A percentile compares a stretch with the other conserved stretches of the same genome.
Conservation (phyloP, 805 yeast genomes). For the Metschnikowia koreensis region DNA sequence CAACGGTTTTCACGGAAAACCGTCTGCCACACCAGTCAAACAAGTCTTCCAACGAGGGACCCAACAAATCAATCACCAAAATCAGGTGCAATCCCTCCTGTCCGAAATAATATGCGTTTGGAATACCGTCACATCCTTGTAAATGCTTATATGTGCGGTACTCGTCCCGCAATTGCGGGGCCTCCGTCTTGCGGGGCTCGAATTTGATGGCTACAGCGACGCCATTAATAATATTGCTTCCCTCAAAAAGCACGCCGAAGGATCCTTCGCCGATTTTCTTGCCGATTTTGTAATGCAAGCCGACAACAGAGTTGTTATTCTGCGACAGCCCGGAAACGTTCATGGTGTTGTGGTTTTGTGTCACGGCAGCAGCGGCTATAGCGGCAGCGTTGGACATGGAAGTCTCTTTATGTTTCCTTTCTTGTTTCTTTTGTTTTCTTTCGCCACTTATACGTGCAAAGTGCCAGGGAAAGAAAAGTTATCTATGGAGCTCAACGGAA, state of each 20-base stretch:
- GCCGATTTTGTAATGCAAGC: constrained; percentile 73
- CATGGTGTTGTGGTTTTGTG: constrained; percentile 20
- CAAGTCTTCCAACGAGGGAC: constrained; percentile 79
- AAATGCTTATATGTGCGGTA: constrained; percentile 74
- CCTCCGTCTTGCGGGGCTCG: constrained; percentile 77
- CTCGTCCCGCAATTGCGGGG: constrained; percentile 81
- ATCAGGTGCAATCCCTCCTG: constrained; percentile 83
- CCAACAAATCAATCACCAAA: constrained; percentile 69
- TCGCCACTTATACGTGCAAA: too few relatives aligned
- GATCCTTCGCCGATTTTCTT: constrained; percentile 88
- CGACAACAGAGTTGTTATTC: constrained; percentile 45
- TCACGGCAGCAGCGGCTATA: constrained; percentile 39
- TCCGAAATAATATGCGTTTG: constrained; percentile 82
- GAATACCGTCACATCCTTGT: constrained; percentile 68
- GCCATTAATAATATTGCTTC: constrained; percentile 66
- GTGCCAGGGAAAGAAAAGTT: neutral
- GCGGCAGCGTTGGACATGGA: constrained; percentile 35
- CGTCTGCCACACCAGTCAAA: constrained; percentile 87
- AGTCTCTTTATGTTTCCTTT: neutral
- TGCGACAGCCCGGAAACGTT: constrained; percentile 16
- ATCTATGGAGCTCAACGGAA: neutral
- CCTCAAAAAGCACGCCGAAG: constrained; percentile 82
- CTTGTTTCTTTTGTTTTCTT: neutral
- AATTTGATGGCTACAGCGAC: constrained; percentile 74
- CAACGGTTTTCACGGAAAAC: constrained; percentile 69